phyloP scores from a whole-genome alignment of 352 stramenopile genomes.

The Halophytophthora batemanensis region DNA sequence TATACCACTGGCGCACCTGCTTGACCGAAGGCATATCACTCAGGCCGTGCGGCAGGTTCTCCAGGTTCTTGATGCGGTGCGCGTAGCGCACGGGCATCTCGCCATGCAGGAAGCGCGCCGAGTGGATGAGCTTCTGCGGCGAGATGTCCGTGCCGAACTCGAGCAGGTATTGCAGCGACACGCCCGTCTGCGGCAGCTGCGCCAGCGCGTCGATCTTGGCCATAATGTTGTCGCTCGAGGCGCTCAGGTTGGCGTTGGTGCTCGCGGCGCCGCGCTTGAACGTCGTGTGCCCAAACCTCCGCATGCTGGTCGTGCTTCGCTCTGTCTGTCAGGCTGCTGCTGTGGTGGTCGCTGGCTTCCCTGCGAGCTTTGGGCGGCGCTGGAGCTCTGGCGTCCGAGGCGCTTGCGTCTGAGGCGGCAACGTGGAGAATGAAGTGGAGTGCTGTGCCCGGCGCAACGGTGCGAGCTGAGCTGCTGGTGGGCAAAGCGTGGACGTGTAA shows the following conservation, averaged over 20 bases:
- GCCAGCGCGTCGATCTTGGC: conserved; percentile 70
- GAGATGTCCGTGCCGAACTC: conserved; percentile 84
- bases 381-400: too few species aligned
- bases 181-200: conserved; percentile 73
- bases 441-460: too few species aligned
- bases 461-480: too few species aligned
- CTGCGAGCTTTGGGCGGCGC: too few species aligned
- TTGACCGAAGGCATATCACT: conserved; percentile 93
- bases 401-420: too few species aligned
- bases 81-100: conserved; percentile 98
- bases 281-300: conserved; percentile 1
- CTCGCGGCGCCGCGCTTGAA: conserved; percentile 12
- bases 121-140: conserved; percentile 86
- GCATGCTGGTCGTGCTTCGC: neutral
- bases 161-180: conserved; percentile 87
- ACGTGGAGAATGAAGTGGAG: too few species aligned
- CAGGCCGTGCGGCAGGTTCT: conserved; percentile 93
- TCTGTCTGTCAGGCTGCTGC: neutral
- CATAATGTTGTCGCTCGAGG: conserved; percentile 43
- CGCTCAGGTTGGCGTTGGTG: conserved; percentile 6
- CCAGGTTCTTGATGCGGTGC: conserved; percentile 94
- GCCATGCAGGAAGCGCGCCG: conserved; percentile 95
- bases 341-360: too few species aligned
- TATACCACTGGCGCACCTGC: conserved; percentile 97
- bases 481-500: too few species aligned